phyloP scores from a whole-genome alignment of 139 green algal genomes.

The Micractinium sp. region DNA sequence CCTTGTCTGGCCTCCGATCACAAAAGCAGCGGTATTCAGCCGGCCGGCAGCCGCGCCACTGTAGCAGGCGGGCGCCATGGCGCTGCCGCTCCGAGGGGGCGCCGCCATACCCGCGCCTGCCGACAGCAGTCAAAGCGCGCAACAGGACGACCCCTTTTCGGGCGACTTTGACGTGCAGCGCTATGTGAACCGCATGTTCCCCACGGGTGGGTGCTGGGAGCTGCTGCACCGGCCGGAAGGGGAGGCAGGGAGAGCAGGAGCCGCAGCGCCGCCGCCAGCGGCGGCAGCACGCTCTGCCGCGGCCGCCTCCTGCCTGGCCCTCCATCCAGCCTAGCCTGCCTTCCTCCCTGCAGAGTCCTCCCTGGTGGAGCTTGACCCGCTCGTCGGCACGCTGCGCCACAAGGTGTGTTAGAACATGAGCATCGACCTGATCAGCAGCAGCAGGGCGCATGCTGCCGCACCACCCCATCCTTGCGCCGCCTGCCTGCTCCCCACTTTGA shows the following conservation, averaged over 20 bases:
- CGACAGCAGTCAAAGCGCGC: not conserved
- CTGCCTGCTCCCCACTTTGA: not conserved
- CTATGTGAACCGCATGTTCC: conserved; percentile 92
- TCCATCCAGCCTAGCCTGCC: not conserved
- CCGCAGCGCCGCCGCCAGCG: not conserved
- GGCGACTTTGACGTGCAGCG: conserved; percentile 77
- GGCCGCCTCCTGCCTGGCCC: not conserved
- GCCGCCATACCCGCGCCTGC: not conserved
- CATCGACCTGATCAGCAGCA: too few species aligned
- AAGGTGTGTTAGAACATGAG: conserved; percentile 48
- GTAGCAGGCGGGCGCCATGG: not conserved
- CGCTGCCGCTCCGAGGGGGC: not conserved
- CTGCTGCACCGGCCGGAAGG: not conserved
- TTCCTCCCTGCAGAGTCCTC: conserved; percentile 70
- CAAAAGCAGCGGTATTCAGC: too few species aligned
- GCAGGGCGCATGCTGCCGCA: too few species aligned
- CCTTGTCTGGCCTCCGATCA: too few species aligned
- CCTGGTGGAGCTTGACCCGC: conserved; percentile 79
- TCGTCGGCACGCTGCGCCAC: conserved; percentile 77
- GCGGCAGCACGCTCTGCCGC: not conserved
- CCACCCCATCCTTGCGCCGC: not conserved
- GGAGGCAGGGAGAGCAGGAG: not conserved
- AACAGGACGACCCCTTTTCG: conserved; percentile 73
- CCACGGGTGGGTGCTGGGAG: conserved; percentile 64
- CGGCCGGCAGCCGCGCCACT: too few species aligned